Evolutionary conservation across 768 basidiomycete species (phyloP).

Genomic region (Hericium erinaceus): DNA sequence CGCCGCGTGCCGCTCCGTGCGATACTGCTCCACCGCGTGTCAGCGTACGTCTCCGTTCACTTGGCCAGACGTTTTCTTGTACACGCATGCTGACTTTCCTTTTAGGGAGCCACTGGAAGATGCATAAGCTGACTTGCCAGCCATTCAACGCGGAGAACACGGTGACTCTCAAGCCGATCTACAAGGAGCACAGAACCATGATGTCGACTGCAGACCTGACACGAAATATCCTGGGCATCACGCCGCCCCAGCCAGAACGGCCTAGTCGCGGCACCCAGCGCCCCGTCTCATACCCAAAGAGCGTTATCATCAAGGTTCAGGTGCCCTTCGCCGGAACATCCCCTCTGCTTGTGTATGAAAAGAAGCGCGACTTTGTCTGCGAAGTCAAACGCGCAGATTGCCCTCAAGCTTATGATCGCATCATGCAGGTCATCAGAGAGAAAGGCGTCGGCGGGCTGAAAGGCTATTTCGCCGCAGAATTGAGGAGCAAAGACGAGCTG

Average conservation of each 20-base stretch:
- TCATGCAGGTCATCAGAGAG: conserved; percentile 30
- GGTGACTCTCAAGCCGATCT: conserved; percentile 38
- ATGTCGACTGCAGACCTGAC: conserved; percentile 22
- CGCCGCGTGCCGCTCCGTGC: conserved; percentile 40
- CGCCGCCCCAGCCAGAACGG: conserved; percentile 13
- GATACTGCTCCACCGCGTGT: conserved; percentile 46
- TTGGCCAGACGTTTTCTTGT: not conserved
- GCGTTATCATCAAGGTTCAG: conserved; percentile 47
- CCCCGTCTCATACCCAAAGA: conserved; percentile 24
- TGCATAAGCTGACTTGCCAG: conserved; percentile 38
- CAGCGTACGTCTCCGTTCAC: conserved; percentile 33
- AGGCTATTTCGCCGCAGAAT: conserved; percentile 46
- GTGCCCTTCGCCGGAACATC: conserved; percentile 23
- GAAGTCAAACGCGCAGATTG: conserved; percentile 24
- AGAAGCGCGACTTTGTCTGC: conserved; percentile 46
- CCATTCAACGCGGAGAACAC: conserved; percentile 35
- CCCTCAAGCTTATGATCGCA: conserved; percentile 29
- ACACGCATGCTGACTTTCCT: not conserved
- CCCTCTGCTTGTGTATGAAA: conserved; percentile 37
- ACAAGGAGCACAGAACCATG: conserved; percentile 15
- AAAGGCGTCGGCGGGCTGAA: conserved; percentile 36
- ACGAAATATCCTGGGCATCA: conserved; percentile 23
- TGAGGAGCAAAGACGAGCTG: conserved; percentile 36
- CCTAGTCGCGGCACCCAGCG: conserved; percentile 14
- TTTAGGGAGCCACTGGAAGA: conserved; percentile 37